Evolutionary conservation across 1,284 basidiomycete genomes (phyloP).

Genomic region (Boletus hoseneyae): DNA sequence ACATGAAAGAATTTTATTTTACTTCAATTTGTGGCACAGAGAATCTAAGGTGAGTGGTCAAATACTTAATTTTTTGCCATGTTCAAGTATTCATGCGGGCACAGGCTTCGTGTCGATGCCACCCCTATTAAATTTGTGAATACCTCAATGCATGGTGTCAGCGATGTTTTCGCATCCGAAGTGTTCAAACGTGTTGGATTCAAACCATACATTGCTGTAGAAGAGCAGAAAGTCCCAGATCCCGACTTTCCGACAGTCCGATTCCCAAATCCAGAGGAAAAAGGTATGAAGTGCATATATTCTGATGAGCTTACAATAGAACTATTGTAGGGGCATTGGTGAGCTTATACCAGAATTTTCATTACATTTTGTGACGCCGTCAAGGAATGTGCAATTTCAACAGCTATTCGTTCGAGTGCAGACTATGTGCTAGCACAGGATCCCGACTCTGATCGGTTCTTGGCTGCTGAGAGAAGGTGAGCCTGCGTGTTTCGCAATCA

Average conservation of each 20-base stretch:
- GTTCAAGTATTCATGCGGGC: neutral
- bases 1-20: conserved; percentile 62
- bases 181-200: conserved; percentile 63
- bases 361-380: conserved; percentile 5
- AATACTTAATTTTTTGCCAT: neutral
- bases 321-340: conserved; percentile 52
- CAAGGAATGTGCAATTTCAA: conserved; percentile 66
- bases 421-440: conserved; percentile 79
- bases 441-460: conserved; percentile 81
- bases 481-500: conserved; percentile 12
- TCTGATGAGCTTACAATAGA: conserved; percentile 11
- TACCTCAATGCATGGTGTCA: conserved; percentile 87
- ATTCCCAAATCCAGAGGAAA: conserved; percentile 87
- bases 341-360: conserved; percentile 14
- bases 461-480: conserved; percentile 72
- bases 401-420: conserved; percentile 50
- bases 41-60: conserved; percentile 39
- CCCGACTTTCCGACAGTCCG: conserved; percentile 80
- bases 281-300: conserved; percentile 46
- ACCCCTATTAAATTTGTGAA: conserved; percentile 59
- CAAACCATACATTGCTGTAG: conserved; percentile 54
- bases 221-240: conserved; percentile 65
- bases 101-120: conserved; percentile 12
- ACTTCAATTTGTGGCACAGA: conserved; percentile 42
- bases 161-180: conserved; percentile 55